phyloP scores from a whole-genome alignment of 2,329 filamentous ascomycete genomes.

The Aspergillus sp. region DNA sequence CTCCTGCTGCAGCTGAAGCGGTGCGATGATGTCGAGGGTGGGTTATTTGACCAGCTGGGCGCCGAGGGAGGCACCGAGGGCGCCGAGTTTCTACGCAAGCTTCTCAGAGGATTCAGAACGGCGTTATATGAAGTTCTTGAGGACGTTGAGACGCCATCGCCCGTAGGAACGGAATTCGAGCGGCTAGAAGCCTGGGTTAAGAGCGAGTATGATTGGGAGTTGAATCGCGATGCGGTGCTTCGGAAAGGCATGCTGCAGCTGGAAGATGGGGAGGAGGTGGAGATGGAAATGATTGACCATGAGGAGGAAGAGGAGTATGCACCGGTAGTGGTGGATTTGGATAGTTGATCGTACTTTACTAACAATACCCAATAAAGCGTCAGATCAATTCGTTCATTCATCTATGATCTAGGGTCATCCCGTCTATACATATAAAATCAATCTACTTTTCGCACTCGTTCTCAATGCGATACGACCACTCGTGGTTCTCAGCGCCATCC shows the following conservation, averaged over 20 bases:
- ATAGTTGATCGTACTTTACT: slow-evolving; percentile 1
- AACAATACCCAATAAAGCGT: background rate
- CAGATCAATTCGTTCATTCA: no score
- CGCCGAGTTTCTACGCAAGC: slow-evolving; percentile 51
- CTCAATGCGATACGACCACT: slow-evolving; percentile 68
- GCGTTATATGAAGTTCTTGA: slow-evolving; percentile 50
- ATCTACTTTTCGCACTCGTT: slow-evolving; percentile 50
- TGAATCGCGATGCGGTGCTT: slow-evolving; percentile 53
- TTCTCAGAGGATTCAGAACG: slow-evolving; percentile 55
- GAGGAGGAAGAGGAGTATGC: slow-evolving; percentile 66
- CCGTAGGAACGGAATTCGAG: slow-evolving; percentile 54
- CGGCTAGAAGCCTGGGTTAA: slow-evolving; percentile 57
- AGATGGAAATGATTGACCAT: slow-evolving; percentile 56
- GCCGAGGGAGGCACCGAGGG: slow-evolving; percentile 52
- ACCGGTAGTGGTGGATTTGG: slow-evolving; percentile 58
- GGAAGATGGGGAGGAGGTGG: slow-evolving; percentile 64
- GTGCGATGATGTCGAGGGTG: slow-evolving; percentile 60
- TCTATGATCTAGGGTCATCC: no score
- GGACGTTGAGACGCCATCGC: slow-evolving; percentile 28
- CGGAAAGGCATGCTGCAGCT: slow-evolving; percentile 59
- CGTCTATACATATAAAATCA: background rate
- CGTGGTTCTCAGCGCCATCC: slow-evolving; percentile 65
- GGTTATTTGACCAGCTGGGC: slow-evolving; percentile 58
- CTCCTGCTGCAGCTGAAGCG: slow-evolving; percentile 56
- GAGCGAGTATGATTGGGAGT: slow-evolving; percentile 58